A percentile compares a stretch with the other conserved stretches of the same genome.
These are phyloP conservation scores for Ogataea trehalophila DNA, from an alignment of 805 yeast genomes.

Conservation along the genomic window DNA sequence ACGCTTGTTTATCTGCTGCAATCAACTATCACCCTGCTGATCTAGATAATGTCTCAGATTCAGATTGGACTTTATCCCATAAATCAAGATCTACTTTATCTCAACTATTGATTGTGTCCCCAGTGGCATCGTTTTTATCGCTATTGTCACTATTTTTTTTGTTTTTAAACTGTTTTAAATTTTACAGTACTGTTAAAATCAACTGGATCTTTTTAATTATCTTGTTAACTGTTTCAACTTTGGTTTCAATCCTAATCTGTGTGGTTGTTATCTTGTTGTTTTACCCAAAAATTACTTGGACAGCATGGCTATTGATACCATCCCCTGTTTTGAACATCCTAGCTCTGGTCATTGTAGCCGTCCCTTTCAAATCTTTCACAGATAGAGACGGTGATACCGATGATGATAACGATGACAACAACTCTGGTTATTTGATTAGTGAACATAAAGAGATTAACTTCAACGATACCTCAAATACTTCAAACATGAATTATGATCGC, in stretches of 20 bases:
- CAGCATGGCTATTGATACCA: constrained; percentile 68
- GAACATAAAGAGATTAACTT: constrained; percentile 12
- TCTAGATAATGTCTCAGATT: constrained; percentile 33
- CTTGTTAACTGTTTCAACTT: constrained; percentile 44
- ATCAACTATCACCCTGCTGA: constrained; percentile 31
- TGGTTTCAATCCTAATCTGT: constrained; percentile 50
- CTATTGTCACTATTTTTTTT: too few relatives aligned
- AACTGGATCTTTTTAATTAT: constrained; percentile 41
- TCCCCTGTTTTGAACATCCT: constrained; percentile 55
- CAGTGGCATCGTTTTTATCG: too few relatives aligned
- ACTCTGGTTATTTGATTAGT: constrained; percentile 5
- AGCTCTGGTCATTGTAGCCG: constrained; percentile 44
- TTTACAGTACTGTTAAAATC: constrained; percentile 13
- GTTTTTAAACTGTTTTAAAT: constrained; percentile 28
- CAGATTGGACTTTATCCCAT: constrained; percentile 43
- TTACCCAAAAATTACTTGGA: constrained; percentile 64
- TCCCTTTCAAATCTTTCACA: constrained; percentile 26
- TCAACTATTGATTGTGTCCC: constrained; percentile 32
- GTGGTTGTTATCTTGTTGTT: constrained; percentile 53
- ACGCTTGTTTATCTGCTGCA: constrained; percentile 33
- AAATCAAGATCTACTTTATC: constrained; percentile 51
- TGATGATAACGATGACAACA: constrained; percentile 12
- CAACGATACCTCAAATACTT: background rate
- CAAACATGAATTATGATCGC: background rate
- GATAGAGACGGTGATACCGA: constrained; percentile 12